phyloP scores from a whole-genome alignment of 352 stramenopile genomes.

The Globisporangium cystogenes region DNA sequence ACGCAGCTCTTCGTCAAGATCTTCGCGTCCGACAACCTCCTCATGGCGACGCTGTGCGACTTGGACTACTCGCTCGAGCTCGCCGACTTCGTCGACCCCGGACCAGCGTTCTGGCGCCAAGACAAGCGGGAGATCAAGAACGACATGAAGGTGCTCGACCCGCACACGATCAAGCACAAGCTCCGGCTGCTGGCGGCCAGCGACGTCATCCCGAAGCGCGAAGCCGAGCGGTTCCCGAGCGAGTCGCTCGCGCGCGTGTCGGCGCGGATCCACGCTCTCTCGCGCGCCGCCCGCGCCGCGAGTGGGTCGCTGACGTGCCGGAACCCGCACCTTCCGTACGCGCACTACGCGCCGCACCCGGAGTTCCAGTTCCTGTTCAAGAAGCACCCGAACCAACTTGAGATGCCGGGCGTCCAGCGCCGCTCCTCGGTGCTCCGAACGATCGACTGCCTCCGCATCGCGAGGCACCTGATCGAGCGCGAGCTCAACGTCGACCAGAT shows the following conservation, averaged over 20 bases:
- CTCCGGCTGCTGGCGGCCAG: slow-evolving; percentile 34
- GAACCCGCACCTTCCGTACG: slow-evolving; percentile 29
- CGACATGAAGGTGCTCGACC: slow-evolving; percentile 41
- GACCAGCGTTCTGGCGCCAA: slow-evolving; percentile 35
- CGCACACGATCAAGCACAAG: slow-evolving; percentile 44
- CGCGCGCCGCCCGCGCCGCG: slow-evolving; percentile 22
- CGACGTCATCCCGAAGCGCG: slow-evolving; percentile 27
- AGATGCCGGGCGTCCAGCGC: slow-evolving; percentile 28
- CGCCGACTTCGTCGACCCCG: slow-evolving; percentile 51
- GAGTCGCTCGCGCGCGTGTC: slow-evolving; percentile 41
- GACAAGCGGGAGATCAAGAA: slow-evolving; percentile 35
- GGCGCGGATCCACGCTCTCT: slow-evolving; percentile 41
- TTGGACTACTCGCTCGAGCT: slow-evolving; percentile 49
- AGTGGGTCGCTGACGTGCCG: slow-evolving; percentile 14
- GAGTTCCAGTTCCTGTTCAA: slow-evolving; percentile 68
- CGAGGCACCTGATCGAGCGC: slow-evolving; percentile 31
- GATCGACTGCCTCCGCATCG: slow-evolving; percentile 50
- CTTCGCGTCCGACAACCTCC: slow-evolving; percentile 55
- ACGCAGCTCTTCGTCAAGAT: slow-evolving; percentile 38
- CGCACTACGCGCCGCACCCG: slow-evolving; percentile 32
- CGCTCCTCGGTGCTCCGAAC: slow-evolving; percentile 53
- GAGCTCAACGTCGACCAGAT: slow-evolving; percentile 39
- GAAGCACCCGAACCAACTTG: slow-evolving; percentile 45
- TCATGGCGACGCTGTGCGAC: slow-evolving; percentile 52
- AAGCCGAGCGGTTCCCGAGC: slow-evolving; percentile 31